Base-by-base conservation (phyloP, 1,284 basidiomycete genomes). In the Microbotryomycetes sp. region DNA sequence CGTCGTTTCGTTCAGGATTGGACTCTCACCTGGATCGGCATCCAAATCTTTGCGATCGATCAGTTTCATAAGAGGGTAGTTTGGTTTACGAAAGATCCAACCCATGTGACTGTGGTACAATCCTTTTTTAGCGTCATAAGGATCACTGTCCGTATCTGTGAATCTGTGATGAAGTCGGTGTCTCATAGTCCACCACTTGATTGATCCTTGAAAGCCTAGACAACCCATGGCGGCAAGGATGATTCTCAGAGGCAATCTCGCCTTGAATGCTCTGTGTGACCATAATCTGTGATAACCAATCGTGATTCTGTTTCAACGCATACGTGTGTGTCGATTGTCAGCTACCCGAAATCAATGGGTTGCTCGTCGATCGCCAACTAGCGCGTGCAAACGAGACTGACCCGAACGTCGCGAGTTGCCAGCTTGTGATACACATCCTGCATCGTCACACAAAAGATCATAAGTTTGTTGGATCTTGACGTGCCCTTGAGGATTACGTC, bases 1-100 rank as follows among this genome's bases (percentile, higher is more conserved):
- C n/a, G n/a, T n/a, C n/a, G n/a, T n/a, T n/a, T n/a, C n/a, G n/a
- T n/a, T n/a, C n/a, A n/a, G n/a, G n/a, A n/a, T n/a, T n/a, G n/a
- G n/a, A n/a, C n/a, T 49, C 49, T 6, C 12, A 59, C 52, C 52
- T 6, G 55, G 59, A 73, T 89, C 88, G 23, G 74, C 77, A 22
- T 87, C 83, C n/a, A 89, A 77, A 70, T 90, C 87, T 32, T 82
- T 81, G 52, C 80, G 77, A 61, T 89, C 86, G 26, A 90, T 81
- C 2, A 83, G 73, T 31, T 80, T 77, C 76, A 89, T 79, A 31
- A 82, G 79, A 46, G 82, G 79, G 68, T 89, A 89, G 6, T 74
- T 81, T 1, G 86, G 83, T 72, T 88, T 87, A 76, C 80, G 84
- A 73, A 89, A 89, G 70, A 89, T 89, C 87, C 88, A 90, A 9